Percentiles rank a stretch among this genome's conserved stretches.
Conservation (phyloP, 331 rosid species). For the Quercus tomentella region DNA sequence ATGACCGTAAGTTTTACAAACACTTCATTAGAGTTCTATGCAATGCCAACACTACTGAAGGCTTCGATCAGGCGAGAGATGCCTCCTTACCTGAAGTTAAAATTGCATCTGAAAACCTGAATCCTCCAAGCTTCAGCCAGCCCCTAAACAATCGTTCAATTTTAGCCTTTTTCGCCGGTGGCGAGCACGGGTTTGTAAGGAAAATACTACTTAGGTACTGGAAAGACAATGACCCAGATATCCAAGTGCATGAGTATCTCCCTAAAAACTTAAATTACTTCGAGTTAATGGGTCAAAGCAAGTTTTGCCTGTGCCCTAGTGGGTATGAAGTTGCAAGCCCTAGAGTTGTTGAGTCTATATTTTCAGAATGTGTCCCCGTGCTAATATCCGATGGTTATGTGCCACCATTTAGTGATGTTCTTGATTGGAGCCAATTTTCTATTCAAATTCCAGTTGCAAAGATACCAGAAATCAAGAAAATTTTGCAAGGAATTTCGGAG, state of each 20-base stretch:
- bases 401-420: constrained; percentile 64
- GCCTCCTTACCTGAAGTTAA: constrained; percentile 45
- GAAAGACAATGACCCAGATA: constrained; percentile 36
- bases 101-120: constrained; percentile 18
- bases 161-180: constrained; percentile 58
- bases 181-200: constrained; percentile 46
- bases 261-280: constrained; percentile 38
- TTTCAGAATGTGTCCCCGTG: constrained; percentile 55
- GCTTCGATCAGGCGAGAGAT: constrained; percentile 35
- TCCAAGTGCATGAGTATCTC: constrained; percentile 48
- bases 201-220: constrained; percentile 26
- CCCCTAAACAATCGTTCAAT: constrained; percentile 30
- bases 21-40: constrained; percentile 51
- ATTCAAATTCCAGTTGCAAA: constrained; percentile 33
- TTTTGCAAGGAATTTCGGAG: constrained; percentile 32
- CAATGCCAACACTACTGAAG: constrained; percentile 60
- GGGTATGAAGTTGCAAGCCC: constrained; percentile 73
- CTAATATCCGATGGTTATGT: constrained; percentile 44
- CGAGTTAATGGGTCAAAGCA: constrained; percentile 34
- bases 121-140: constrained; percentile 14
- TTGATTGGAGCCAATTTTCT: constrained; percentile 48
- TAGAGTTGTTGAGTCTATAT: constrained; percentile 56
- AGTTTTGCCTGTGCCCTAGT: constrained; percentile 64
- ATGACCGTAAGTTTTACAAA: constrained; percentile 30
- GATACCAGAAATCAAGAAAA: constrained; percentile 34